Evolutionary conservation across 139 green algal species (phyloP), one percentile per base, ranked within the genome.

Genomic region (Tetradesmus lagerheimii): DNA sequence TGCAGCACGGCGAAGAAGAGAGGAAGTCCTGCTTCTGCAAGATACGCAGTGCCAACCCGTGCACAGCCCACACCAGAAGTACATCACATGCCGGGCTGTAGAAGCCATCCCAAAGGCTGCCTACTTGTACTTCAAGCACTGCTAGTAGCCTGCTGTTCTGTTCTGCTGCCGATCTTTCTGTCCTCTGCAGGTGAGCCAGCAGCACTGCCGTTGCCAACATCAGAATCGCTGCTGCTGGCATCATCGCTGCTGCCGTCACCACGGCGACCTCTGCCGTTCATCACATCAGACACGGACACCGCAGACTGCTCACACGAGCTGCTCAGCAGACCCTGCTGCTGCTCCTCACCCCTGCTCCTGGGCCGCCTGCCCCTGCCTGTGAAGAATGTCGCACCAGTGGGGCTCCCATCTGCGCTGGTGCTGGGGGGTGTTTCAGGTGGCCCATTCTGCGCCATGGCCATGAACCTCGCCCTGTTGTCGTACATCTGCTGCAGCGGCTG

Each of bases 381-480:
- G 39, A 83, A 62, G 12, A 27, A 83, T 9, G 41, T 37, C 1
- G 2, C 38, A 2, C 29, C 27, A 37, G 31, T 45, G 35, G 12
- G 2, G 47, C 53, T 79, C 4, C 20, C 71, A 71, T 78, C 80
- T 67, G 78, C 80, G 89, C 66, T 27, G 41, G 34, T 3, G 77
- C 88, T 47, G 88, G 37, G 27, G 80, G 84, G 79, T 64, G 71
- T 23, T 6, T 71, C 57, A 71, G 57, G 57, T n/a, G 57, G 57
- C 34, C 88, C 88, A 4, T 81, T 76, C 47, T 91, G 67, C 12
- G 90, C 87, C 45, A 93, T 90, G 25, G 34, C 50, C 25, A 35
- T 35, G 75, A 91, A 93, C 18, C 74, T 41, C 1, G 47, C 38
- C 6, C 91, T 66, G 88, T 93, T 93, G 84, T 66, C 31, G 4